phyloP scores from a whole-genome alignment of 73 alveolate genomes.

The Paramecium bursaria region DNA sequence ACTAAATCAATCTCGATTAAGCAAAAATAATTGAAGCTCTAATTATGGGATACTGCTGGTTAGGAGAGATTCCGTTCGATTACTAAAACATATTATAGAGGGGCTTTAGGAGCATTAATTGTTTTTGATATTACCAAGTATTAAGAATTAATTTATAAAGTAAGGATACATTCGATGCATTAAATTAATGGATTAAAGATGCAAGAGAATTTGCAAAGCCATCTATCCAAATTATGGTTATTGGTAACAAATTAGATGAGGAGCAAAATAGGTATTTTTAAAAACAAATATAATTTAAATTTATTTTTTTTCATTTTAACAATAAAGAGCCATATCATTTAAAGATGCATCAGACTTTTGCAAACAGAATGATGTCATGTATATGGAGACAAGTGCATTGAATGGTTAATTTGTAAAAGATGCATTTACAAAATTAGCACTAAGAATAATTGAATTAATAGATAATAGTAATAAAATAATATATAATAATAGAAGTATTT shows the following conservation, averaged over 20 bases:
- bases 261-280: conserved; percentile 66
- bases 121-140: conserved; percentile 78
- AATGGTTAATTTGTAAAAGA: conserved; percentile 79
- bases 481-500: background rate
- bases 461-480: too few relatives aligned
- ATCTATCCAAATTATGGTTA: conserved; percentile 71
- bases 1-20: conserved; percentile 42
- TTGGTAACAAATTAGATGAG: conserved; percentile 84
- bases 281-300: too few relatives aligned
- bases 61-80: conserved; percentile 75
- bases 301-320: conserved; percentile 1
- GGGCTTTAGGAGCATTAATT: conserved; percentile 80
- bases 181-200: conserved; percentile 75
- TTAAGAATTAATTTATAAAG: too few relatives aligned
- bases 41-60: conserved; percentile 72
- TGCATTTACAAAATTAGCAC: conserved; percentile 1
- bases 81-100: conserved; percentile 80
- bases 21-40: conserved; percentile 36
- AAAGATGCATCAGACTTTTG: conserved; percentile 13
- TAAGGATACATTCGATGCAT: conserved; percentile 66
- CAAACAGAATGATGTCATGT: background rate
- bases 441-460: background rate
- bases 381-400: conserved; percentile 74
- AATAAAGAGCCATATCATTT: conserved; percentile 12
- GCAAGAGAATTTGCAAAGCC: conserved; percentile 73